Conservation (phyloP, 257 asterid genomes). For the Apocynum venetum region DNA sequence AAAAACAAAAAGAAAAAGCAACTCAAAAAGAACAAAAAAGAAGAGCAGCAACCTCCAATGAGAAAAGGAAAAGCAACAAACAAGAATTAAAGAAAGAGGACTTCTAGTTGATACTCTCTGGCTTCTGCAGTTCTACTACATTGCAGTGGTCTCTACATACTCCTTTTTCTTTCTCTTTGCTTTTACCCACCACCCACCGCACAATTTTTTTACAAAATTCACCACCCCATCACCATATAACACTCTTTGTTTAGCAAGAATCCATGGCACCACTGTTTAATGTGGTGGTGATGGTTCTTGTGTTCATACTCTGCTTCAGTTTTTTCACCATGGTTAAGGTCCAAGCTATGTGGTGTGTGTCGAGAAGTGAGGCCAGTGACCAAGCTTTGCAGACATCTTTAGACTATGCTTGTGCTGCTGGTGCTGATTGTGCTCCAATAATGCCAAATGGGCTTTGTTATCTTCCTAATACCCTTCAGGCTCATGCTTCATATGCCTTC, state of each 20-base stretch:
- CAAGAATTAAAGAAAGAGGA: conserved; percentile 1
- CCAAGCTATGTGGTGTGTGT: conserved; percentile 71
- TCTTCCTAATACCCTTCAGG: conserved; percentile 72
- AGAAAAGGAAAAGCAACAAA: conserved; percentile 4
- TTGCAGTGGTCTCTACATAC: not conserved
- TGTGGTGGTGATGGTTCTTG: conserved; percentile 17
- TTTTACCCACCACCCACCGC: not conserved
- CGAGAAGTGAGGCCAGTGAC: conserved; percentile 71
- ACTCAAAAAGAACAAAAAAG: conserved; percentile 15
- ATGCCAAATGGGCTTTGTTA: conserved; percentile 62
- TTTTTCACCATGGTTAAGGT: conserved; percentile 6
- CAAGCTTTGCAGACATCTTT: conserved; percentile 54
- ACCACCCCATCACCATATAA: conserved; percentile 4
- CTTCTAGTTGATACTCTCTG: conserved; percentile 25
- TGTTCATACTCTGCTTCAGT: conserved; percentile 14
- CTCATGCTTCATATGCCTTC: conserved; percentile 92
- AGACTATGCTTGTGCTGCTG: conserved; percentile 73
- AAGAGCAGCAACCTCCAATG: not conserved
- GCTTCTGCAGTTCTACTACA: not conserved
- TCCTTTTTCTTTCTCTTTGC: not conserved
- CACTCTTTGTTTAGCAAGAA: conserved; percentile 12
- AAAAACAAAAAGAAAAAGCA: conserved; percentile 23
- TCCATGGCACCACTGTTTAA: conserved; percentile 25
- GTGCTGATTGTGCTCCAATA: conserved; percentile 81
- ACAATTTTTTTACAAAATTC: not conserved